Conservation (phyloP, 805 yeast genomes). For the Wickerhamiella lipophila region DNA sequence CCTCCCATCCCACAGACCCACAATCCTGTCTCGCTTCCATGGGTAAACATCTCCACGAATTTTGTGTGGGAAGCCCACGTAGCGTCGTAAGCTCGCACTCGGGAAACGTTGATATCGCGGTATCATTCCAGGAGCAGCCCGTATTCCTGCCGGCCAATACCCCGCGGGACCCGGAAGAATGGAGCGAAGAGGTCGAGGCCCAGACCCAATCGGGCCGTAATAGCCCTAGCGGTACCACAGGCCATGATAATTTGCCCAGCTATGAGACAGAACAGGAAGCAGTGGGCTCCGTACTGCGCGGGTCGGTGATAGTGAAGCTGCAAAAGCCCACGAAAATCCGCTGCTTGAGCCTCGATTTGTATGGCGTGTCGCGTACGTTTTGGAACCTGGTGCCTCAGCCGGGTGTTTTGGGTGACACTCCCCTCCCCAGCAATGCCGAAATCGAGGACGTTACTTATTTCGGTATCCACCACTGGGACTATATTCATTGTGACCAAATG, state of each 20-base stretch:
- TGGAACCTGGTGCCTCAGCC: conserved; percentile 63
- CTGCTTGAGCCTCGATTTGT: conserved; percentile 46
- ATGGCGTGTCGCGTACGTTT: conserved; percentile 62
- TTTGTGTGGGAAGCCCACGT: conserved; percentile 26
- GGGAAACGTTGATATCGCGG: conserved; percentile 25
- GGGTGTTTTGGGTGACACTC: conserved; percentile 21
- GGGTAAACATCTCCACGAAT: conserved; percentile 16
- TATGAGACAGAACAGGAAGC: conserved; percentile 12
- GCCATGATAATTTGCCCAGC: conserved; percentile 8
- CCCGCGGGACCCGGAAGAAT: conserved; percentile 8
- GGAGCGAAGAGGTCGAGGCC: conserved; percentile 7
- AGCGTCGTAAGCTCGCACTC: conserved; percentile 25
- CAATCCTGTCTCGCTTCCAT: not conserved
- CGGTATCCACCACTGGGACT: conserved; percentile 29
- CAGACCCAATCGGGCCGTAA: not conserved
- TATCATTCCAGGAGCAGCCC: conserved; percentile 26
- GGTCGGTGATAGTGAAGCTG: conserved; percentile 59
- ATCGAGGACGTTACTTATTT: conserved; percentile 25
- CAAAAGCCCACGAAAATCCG: conserved; percentile 62
- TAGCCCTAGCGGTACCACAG: not conserved
- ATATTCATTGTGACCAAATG: conserved; percentile 23
- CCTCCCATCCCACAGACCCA: not conserved
- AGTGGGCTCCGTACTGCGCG: conserved; percentile 49
- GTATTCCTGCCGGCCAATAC: conserved; percentile 22
- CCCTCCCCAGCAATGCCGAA: conserved; percentile 23